Conservation (phyloP, 1,139 yeast species). For the Sugiyamaella castrensis region DNA sequence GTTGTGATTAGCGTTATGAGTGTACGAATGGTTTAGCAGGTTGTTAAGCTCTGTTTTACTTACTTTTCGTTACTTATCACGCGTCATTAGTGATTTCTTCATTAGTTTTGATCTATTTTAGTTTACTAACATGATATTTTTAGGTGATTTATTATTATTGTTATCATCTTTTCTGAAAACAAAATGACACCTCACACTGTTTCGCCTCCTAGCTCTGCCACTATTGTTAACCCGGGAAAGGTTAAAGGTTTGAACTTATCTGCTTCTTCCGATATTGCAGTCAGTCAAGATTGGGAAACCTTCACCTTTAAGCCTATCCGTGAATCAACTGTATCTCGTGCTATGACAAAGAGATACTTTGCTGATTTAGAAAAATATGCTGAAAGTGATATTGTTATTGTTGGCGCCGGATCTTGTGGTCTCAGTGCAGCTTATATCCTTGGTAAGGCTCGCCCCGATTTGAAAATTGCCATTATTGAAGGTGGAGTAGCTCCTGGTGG, state of each 20-base stretch:
- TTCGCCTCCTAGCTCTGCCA: conserved; percentile 1
- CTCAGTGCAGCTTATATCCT: conserved; percentile 57
- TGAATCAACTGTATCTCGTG: conserved; percentile 78
- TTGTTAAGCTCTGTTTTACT: background rate
- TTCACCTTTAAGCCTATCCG: conserved; percentile 71
- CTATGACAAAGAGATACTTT: conserved; percentile 76
- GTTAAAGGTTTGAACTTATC: conserved; percentile 10
- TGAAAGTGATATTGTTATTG: conserved; percentile 69
- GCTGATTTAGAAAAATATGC: conserved; percentile 71
- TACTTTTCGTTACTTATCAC: background rate
- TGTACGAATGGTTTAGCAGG: background rate
- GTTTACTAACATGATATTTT: background rate
- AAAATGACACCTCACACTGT: conserved; percentile 12
- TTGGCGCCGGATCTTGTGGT: conserved; percentile 82
- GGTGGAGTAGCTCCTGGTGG: conserved; percentile 78
- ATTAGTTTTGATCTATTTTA: conserved; percentile 16
- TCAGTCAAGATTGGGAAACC: conserved; percentile 51
- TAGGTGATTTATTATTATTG: background rate
- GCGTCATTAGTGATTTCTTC: background rate
- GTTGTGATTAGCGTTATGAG: too few relatives aligned
- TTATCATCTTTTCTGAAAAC: background rate
- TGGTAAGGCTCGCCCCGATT: conserved; percentile 72
- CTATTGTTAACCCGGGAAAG: background rate
- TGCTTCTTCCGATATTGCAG: conserved; percentile 17
- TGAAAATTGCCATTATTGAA: conserved; percentile 72